Evolutionary conservation across 495 filamentous ascomycete species (phyloP).

Genomic region (Neurospora sp.): DNA sequence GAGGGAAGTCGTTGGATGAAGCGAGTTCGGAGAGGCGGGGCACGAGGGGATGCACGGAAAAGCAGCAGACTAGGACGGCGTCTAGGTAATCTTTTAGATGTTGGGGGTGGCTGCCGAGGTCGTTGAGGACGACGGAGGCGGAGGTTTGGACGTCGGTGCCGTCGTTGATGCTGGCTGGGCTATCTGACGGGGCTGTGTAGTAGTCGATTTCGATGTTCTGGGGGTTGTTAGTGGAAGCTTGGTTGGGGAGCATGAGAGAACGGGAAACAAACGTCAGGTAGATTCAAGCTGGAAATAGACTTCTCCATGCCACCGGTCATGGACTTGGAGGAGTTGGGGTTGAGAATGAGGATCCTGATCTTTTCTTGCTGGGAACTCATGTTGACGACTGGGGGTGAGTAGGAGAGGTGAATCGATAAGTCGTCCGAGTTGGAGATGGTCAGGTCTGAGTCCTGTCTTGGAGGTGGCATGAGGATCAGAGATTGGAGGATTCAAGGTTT

Average conservation of each 20-base stretch:
- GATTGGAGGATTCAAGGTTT: background rate
- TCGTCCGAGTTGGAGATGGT: background rate
- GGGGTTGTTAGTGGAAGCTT: background rate
- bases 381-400: background rate
- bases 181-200: constrained; percentile 38
- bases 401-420: background rate
- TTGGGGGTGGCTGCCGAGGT: constrained; percentile 22
- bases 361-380: constrained; percentile 24
- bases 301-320: constrained; percentile 73
- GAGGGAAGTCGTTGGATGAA: background rate
- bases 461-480: background rate
- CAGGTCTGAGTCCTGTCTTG: background rate
- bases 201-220: constrained; percentile 33
- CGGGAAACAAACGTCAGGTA: constrained; percentile 30
- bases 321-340: constrained; percentile 74
- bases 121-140: constrained; percentile 42
- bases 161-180: constrained; percentile 54
- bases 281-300: constrained; percentile 45
- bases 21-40: constrained; percentile 37
- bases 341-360: constrained; percentile 65
- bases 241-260: background rate
- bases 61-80: constrained; percentile 80
- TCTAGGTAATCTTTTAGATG: constrained; percentile 45
- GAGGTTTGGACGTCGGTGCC: constrained; percentile 42
- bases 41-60: constrained; percentile 78